Percentiles rank a stretch among this genome's conserved stretches.
phyloP scores from a whole-genome alignment of 257 asterid genomes.

The Schizonepeta tenuifolia region DNA sequence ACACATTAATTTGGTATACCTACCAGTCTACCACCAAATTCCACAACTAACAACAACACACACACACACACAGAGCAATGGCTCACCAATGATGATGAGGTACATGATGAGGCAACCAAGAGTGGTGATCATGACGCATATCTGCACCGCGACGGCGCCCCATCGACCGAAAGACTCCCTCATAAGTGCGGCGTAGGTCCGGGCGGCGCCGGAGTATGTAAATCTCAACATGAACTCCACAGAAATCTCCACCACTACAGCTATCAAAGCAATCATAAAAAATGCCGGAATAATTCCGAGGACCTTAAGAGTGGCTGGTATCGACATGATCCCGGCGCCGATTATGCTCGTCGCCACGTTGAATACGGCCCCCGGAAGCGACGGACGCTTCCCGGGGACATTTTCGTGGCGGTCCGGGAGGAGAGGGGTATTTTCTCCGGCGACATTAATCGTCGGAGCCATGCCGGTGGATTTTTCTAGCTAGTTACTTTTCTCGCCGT shows the following conservation, averaged over 20 bases:
- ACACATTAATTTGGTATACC: background rate
- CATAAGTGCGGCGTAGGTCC: slow-evolving; percentile 87
- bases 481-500: background rate
- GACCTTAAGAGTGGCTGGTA: slow-evolving; percentile 92
- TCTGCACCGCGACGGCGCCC: slow-evolving; percentile 80
- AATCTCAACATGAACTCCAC: slow-evolving; percentile 89
- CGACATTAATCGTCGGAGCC: slow-evolving; percentile 57
- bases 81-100: slow-evolving; percentile 81
- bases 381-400: slow-evolving; percentile 29
- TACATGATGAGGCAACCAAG: slow-evolving; percentile 93
- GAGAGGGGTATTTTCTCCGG: slow-evolving; percentile 65
- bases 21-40: background rate
- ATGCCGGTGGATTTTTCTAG: slow-evolving; percentile 35
- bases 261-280: slow-evolving; percentile 59
- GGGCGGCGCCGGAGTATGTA: slow-evolving; percentile 73
- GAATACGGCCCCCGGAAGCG: slow-evolving; percentile 80
- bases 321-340: slow-evolving; percentile 97
- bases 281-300: slow-evolving; percentile 86
- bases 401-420: slow-evolving; percentile 40
- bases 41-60: slow-evolving; percentile 2
- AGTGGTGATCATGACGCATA: slow-evolving; percentile 74
- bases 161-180: slow-evolving; percentile 78
- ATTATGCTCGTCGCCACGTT: slow-evolving; percentile 91
- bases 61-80: background rate
- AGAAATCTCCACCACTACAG: slow-evolving; percentile 66